Evolutionary conservation across 2,329 filamentous ascomycete genomes (phyloP).

Genomic region (Trichoderma brevicompactum): DNA sequence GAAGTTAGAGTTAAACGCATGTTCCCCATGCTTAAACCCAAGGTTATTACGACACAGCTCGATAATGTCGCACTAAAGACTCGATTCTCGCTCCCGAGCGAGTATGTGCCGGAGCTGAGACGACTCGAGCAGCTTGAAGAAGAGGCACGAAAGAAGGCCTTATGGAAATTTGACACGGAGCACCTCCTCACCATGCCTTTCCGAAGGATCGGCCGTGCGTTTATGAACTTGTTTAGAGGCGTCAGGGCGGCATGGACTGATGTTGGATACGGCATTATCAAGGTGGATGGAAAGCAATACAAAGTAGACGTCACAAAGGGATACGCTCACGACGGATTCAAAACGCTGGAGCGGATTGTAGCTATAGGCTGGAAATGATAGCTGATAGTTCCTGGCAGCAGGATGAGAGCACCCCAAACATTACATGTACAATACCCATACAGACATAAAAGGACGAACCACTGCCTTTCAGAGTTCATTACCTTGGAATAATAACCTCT

Average conservation of each 20-base stretch:
- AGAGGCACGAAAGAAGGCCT: slow-evolving; percentile 45
- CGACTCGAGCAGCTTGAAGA: slow-evolving; percentile 43
- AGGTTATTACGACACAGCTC: slow-evolving; percentile 46
- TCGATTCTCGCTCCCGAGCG: slow-evolving; percentile 46
- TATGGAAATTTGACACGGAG: slow-evolving; percentile 56
- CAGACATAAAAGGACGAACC: not conserved
- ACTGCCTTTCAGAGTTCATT: not conserved
- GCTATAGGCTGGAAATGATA: slow-evolving; percentile 36
- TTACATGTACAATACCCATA: slow-evolving; percentile 11
- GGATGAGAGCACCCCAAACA: not conserved
- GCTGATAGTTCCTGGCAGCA: not conserved
- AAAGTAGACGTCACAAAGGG: slow-evolving; percentile 63
- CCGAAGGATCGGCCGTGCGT: slow-evolving; percentile 51
- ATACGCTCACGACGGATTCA: slow-evolving; percentile 63
- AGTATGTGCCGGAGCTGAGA: slow-evolving; percentile 44
- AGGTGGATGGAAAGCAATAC: slow-evolving; percentile 53
- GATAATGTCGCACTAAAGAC: slow-evolving; percentile 44
- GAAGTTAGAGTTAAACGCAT: slow-evolving; percentile 58
- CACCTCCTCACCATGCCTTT: slow-evolving; percentile 64
- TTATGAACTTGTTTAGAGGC: slow-evolving; percentile 49
- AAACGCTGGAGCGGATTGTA: slow-evolving; percentile 61
- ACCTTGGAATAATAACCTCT: not conserved
- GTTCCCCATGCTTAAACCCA: slow-evolving; percentile 53
- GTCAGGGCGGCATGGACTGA: slow-evolving; percentile 58
- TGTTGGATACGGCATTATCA: slow-evolving; percentile 59